Base-by-base conservation (phyloP, 2,329 filamentous ascomycete genomes). In the Ampelomyces quisqualis region DNA sequence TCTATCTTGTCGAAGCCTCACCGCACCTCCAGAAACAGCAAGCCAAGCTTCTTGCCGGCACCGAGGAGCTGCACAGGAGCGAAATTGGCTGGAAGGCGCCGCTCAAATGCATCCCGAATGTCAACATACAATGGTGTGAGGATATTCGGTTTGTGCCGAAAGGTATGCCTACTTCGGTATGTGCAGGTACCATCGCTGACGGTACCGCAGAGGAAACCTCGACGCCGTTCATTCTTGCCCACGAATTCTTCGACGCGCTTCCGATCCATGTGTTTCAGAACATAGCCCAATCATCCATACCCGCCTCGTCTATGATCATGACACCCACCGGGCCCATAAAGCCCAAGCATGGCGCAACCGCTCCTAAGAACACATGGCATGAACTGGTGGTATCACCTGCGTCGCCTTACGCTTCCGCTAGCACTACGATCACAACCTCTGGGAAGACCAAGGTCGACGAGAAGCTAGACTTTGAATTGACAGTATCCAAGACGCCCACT, bases 241-340 rank as follows among this genome's bases (percentile, higher is more conserved):
- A 98, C 67, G 93, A 98, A 66, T 97, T 98, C 76, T 98, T 98
- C 72, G 93, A 98, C 57, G 93, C 93, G 2, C 82, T 98, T 1
- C 93, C 93, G 22, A 96, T 98, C 55, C 90, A 98, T 67, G 84
- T 88, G 46, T 98, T 98, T 66, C 86, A 97, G 68, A 85, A 88
- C 10, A 77, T 91, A 35, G 67, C 77, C 2, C 30, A 72, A 73
- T 49, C 62, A 49, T 48, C 52, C 51, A 40, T 65, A 40, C 53
- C 60, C 38, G 70, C 55, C 47, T 67, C 50, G 48, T 64, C 76
- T 24, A 61, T 70, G 4, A 65, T 69, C 53, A 58, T 76, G n/a
- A 72, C 72, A 24, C 74, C 76, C 2, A 77, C 75, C 18, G 73
- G 75, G 1, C 73, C 70, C 40, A 67, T 73, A 34, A 73, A 66